Conservation (phyloP, 2,329 filamentous ascomycete genomes). For the Calonectria multiphialidica region DNA sequence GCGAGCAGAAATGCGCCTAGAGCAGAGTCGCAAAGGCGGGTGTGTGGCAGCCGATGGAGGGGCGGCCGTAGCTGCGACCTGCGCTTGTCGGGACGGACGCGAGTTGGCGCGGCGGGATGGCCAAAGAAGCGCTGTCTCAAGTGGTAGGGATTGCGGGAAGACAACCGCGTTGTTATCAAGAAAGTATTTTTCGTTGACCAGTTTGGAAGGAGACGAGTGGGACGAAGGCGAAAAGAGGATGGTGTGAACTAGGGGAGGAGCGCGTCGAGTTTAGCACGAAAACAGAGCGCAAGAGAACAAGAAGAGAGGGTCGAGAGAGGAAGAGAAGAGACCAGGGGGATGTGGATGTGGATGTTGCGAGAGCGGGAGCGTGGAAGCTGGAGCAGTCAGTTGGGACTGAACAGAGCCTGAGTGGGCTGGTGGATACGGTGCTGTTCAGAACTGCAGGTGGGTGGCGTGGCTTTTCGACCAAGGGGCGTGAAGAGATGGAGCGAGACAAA, state of each 20-base stretch:
- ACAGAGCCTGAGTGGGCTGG: slow-evolving; percentile 11
- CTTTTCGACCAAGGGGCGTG: neutral
- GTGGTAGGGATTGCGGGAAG: slow-evolving; percentile 22
- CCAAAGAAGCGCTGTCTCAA: slow-evolving; percentile 34
- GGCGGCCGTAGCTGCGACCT: slow-evolving; percentile 39
- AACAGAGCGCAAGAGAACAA: neutral
- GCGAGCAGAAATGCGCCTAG: neutral
- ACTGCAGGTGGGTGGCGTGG: slow-evolving; percentile 18
- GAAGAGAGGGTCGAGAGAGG: neutral
- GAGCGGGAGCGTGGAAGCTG: neutral
- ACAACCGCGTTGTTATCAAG: slow-evolving; percentile 4
- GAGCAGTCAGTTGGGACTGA: slow-evolving; percentile 5
- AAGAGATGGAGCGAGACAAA: neutral
- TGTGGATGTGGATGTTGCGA: slow-evolving; percentile 10
- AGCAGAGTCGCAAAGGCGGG: neutral
- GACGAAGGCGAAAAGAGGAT: neutral
- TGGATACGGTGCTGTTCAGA: slow-evolving; percentile 2
- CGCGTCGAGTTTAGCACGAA: slow-evolving; percentile 3
- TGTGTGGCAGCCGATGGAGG: slow-evolving; percentile 19
- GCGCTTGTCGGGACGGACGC: slow-evolving; percentile 43
- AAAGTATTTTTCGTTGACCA: neutral
- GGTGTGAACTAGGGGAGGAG: slow-evolving; percentile 4
- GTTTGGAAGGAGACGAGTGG: slow-evolving; percentile 7
- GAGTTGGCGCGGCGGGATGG: slow-evolving; percentile 36
- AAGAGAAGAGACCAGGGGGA: neutral